Conservation (phyloP, 345 rosid species). For the Anastatica hierochuntica region DNA sequence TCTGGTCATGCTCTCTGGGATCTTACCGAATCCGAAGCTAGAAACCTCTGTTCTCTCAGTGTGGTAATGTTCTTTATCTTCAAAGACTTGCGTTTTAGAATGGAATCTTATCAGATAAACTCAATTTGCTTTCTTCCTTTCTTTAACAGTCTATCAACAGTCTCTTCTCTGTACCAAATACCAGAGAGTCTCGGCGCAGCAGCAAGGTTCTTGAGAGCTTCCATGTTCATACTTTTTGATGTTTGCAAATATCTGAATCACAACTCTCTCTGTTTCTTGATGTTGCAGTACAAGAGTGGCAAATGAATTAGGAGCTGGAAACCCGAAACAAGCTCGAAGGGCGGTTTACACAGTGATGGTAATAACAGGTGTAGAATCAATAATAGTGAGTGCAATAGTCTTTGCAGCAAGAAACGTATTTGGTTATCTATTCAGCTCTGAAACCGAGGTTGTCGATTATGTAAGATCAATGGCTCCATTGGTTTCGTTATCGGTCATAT, state of each 20-base stretch:
- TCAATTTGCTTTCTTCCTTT: not conserved
- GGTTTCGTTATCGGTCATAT: conserved; percentile 19
- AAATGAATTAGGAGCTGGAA: too few species aligned
- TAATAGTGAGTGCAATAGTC: conserved; percentile 16
- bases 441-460: conserved; percentile 23
- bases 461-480: conserved; percentile 26
- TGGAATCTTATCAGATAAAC: conserved; percentile 1
- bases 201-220: conserved; percentile 42
- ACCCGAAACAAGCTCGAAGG: not conserved
- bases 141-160: conserved; percentile 45
- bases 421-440: conserved; percentile 29
- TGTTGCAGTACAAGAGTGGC: too few species aligned
- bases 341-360: conserved; percentile 25
- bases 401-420: conserved; percentile 25
- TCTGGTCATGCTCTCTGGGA: conserved; percentile 66
- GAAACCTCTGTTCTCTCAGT: conserved; percentile 84
- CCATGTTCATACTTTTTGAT: not conserved
- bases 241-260: not conserved
- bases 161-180: conserved; percentile 40
- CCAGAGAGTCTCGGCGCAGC: conserved; percentile 59
- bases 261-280: too few species aligned
- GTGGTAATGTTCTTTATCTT: conserved; percentile 42
- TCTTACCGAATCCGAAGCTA: conserved; percentile 71
- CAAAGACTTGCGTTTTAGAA: not conserved
- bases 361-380: conserved; percentile 16